Percentiles rank a stretch among this genome's conserved stretches.
phyloP scores from a whole-genome alignment of 179 eudicot species.

The Nepenthes alata region DNA sequence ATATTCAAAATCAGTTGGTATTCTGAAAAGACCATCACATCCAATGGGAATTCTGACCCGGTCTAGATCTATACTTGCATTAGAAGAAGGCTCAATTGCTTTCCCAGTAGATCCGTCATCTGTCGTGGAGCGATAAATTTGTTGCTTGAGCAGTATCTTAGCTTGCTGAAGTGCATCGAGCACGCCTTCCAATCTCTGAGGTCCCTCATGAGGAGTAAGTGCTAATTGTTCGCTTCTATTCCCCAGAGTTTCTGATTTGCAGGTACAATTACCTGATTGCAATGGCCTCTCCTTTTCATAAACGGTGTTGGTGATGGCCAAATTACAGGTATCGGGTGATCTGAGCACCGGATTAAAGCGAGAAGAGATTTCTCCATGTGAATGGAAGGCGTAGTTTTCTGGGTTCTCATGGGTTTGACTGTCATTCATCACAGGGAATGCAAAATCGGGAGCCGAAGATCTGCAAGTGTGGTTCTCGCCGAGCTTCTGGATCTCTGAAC shows the following conservation, averaged over 20 bases:
- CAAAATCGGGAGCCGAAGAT: slow-evolving; percentile 28
- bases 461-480: slow-evolving; percentile 13
- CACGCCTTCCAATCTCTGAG: slow-evolving; percentile 32
- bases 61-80: slow-evolving; percentile 14
- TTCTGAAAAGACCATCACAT: slow-evolving; percentile 53
- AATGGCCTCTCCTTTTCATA: background rate
- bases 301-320: background rate
- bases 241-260: slow-evolving; percentile 9
- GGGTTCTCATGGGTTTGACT: slow-evolving; percentile 9
- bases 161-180: slow-evolving; percentile 64
- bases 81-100: slow-evolving; percentile 15
- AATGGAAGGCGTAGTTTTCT: slow-evolving; percentile 5
- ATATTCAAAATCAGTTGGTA: slow-evolving; percentile 42
- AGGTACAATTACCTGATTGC: slow-evolving; percentile 6
- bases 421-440: slow-evolving; percentile 14
- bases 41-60: slow-evolving; percentile 32
- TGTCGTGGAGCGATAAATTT: slow-evolving; percentile 19
- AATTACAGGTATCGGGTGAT: slow-evolving; percentile 3
- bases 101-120: slow-evolving; percentile 15
- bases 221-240: slow-evolving; percentile 11
- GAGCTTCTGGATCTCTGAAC: slow-evolving; percentile 14
- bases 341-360: background rate
- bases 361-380: slow-evolving; percentile 2
- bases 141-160: slow-evolving; percentile 41
- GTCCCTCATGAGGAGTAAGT: slow-evolving; percentile 22